Percentiles rank a stretch among this genome's conserved stretches.
These are phyloP conservation scores for Lolium multiflorum DNA, from an alignment of 176 grass and related monocot species.

Conservation along the genomic window DNA sequence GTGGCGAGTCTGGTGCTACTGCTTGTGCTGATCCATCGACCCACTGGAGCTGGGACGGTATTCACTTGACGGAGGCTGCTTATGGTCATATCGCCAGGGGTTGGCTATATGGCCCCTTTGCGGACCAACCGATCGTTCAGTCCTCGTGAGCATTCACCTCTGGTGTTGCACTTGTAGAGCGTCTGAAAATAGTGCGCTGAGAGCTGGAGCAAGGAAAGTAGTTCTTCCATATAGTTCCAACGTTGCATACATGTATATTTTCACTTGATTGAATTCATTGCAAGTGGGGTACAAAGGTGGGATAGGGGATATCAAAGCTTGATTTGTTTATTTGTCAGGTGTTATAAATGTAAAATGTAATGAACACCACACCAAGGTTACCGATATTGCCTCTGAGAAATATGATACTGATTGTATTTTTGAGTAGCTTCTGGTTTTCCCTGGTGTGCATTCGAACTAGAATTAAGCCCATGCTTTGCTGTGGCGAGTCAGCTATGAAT, in stretches of 20 bases:
- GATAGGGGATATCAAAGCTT: slow-evolving; percentile 46
- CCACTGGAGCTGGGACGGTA: slow-evolving; percentile 71
- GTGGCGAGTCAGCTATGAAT: background rate
- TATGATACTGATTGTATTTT: slow-evolving; percentile 44
- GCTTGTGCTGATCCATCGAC: slow-evolving; percentile 58
- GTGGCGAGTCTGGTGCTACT: slow-evolving; percentile 57
- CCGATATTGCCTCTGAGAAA: slow-evolving; percentile 50
- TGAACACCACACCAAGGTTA: slow-evolving; percentile 22
- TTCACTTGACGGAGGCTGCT: slow-evolving; percentile 74
- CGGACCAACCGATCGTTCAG: slow-evolving; percentile 57
- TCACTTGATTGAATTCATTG: slow-evolving; percentile 58
- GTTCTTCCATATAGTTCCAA: slow-evolving; percentile 51
- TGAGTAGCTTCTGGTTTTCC: slow-evolving; percentile 44
- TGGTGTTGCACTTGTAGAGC: slow-evolving; percentile 40
- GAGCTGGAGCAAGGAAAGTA: slow-evolving; percentile 57
- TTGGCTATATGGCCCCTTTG: slow-evolving; percentile 61
- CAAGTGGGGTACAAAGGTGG: slow-evolving; percentile 51
- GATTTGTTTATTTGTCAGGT: slow-evolving; percentile 53
- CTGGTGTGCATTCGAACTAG: slow-evolving; percentile 5
- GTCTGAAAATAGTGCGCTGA: slow-evolving; percentile 44
- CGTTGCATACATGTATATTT: slow-evolving; percentile 59
- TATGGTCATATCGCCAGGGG: slow-evolving; percentile 64
- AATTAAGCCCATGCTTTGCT: background rate
- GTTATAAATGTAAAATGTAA: slow-evolving; percentile 59
- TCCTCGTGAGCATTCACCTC: slow-evolving; percentile 43